phyloP scores from a whole-genome alignment of 352 stramenopile species.

The Pythium aristosporum region DNA sequence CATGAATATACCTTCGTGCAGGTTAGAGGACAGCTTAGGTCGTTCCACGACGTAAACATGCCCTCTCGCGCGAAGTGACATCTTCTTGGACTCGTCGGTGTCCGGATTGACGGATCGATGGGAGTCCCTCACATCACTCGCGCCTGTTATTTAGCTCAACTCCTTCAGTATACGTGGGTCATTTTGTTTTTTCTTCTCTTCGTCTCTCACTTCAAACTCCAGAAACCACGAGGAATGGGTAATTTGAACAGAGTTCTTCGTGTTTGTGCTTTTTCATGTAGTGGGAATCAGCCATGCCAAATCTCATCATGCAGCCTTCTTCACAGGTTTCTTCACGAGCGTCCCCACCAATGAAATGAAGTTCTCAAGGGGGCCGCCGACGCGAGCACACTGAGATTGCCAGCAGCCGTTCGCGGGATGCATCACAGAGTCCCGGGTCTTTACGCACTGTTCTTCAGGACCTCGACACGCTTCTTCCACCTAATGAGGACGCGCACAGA shows the following conservation, averaged over 20 bases:
- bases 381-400: neutral
- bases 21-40: neutral
- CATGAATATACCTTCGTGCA: slow-evolving; percentile 14
- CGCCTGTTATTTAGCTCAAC: slow-evolving; percentile 21
- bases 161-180: slow-evolving; percentile 19
- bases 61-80: neutral
- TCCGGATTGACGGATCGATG: slow-evolving; percentile 9
- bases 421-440: neutral
- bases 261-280: slow-evolving; percentile 1
- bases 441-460: slow-evolving; percentile 78
- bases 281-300: neutral
- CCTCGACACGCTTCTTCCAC: slow-evolving; percentile 83
- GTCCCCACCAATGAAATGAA: slow-evolving; percentile 1
- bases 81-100: slow-evolving; percentile 9
- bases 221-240: too few relatives aligned
- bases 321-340: neutral
- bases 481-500: slow-evolving; percentile 20
- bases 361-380: neutral
- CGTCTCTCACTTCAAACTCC: too few relatives aligned
- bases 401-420: neutral
- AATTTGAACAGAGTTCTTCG: slow-evolving; percentile 1
- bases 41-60: neutral
- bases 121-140: slow-evolving; percentile 13
- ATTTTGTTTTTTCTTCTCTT: slow-evolving; percentile 9
- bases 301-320: neutral